phyloP scores from a whole-genome alignment of 768 basidiomycete genomes.

The Cubamyces sp. region DNA sequence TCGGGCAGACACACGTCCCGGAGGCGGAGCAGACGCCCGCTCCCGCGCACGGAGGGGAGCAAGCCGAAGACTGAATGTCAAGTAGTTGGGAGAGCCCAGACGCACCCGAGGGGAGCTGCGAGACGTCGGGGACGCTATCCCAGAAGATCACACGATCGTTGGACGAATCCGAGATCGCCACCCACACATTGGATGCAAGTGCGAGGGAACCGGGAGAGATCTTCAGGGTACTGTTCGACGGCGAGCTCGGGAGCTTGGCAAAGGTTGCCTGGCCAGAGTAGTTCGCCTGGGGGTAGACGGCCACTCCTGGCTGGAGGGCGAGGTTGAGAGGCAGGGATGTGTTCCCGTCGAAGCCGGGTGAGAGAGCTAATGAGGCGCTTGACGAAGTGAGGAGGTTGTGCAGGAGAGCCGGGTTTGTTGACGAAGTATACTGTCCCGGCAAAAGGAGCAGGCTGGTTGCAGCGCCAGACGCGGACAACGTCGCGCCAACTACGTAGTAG shows the following conservation, averaged over 20 bases:
- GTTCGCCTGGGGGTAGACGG: conserved; percentile 60
- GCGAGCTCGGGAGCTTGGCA: conserved; percentile 55
- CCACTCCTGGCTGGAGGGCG: conserved; percentile 66
- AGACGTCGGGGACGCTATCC: conserved; percentile 77
- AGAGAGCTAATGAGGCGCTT: conserved; percentile 58
- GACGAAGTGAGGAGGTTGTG: conserved; percentile 69
- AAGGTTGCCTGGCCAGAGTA: conserved; percentile 72
- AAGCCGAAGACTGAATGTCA: conserved; percentile 72
- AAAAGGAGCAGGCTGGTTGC: conserved; percentile 64
- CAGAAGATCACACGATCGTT: conserved; percentile 70
- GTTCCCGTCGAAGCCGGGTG: conserved; percentile 68
- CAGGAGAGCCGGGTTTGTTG: conserved; percentile 73
- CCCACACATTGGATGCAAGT: conserved; percentile 72
- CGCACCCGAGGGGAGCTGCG: conserved; percentile 61
- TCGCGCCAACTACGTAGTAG: conserved; percentile 70
- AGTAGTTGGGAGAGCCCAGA: conserved; percentile 57
- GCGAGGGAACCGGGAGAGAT: conserved; percentile 64
- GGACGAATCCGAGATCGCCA: conserved; percentile 57
- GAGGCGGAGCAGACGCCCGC: conserved; percentile 71
- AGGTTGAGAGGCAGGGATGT: conserved; percentile 68
- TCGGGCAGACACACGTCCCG: conserved; percentile 71
- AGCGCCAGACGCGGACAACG: conserved; percentile 57
- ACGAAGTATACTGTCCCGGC: conserved; percentile 75
- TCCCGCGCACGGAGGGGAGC: conserved; percentile 76
- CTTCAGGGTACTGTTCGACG: conserved; percentile 28